Conservation (phyloP, 495 filamentous ascomycete genomes). For the Niebla homalea region DNA sequence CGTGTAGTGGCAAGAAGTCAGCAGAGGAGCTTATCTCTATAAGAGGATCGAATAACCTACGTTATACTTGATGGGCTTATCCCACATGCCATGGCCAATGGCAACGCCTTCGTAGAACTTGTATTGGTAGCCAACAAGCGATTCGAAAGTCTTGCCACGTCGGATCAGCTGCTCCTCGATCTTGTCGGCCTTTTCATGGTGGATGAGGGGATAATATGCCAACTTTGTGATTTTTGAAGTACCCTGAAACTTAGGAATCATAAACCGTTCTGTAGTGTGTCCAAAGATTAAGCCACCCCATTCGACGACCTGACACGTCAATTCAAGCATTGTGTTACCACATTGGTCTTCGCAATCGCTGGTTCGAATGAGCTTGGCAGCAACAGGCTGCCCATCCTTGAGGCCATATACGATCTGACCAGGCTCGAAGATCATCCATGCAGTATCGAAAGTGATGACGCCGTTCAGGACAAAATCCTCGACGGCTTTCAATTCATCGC, state of each 20-base stretch:
- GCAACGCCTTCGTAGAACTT: conserved; percentile 43
- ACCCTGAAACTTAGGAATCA: conserved; percentile 39
- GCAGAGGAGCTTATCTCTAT: background rate
- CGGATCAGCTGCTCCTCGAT: conserved; percentile 27
- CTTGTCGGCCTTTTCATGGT: conserved; percentile 30
- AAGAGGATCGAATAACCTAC: too few relatives aligned
- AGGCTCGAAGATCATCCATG: conserved; percentile 44
- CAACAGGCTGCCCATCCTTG: conserved; percentile 25
- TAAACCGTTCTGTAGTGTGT: conserved; percentile 25
- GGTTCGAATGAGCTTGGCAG: conserved; percentile 23
- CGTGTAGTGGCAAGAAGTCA: background rate
- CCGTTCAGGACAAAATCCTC: conserved; percentile 43
- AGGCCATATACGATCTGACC: conserved; percentile 28
- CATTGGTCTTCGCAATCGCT: background rate
- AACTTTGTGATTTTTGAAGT: conserved; percentile 43
- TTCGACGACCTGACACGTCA: conserved; percentile 36
- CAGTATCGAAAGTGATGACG: conserved; percentile 45
- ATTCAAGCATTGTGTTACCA: background rate
- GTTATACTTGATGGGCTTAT: conserved; percentile 29
- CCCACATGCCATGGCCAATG: conserved; percentile 17
- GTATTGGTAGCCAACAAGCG: conserved; percentile 48
- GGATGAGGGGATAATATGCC: conserved; percentile 41
- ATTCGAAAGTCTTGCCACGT: conserved; percentile 37
- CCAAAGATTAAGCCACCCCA: conserved; percentile 50
- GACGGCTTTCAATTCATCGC: conserved; percentile 38